Evolutionary conservation across 2,329 filamentous ascomycete genomes (phyloP).

Genomic region (Laburnicola sp.): DNA sequence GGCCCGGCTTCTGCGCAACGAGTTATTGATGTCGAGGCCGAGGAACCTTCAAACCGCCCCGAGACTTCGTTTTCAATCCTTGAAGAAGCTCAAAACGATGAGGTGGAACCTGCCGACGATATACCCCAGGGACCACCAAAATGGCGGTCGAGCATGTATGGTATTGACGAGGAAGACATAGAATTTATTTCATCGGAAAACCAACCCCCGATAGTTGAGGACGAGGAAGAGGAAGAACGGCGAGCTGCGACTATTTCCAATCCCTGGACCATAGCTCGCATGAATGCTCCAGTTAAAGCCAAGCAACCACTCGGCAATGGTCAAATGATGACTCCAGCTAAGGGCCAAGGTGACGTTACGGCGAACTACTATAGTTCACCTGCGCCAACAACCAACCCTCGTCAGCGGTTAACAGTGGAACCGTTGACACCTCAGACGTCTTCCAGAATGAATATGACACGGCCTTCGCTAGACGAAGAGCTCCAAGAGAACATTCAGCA

Average conservation of each 20-base stretch:
- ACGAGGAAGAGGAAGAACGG: constrained; percentile 36
- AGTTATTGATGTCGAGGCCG: not conserved
- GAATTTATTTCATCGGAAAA: constrained; percentile 23
- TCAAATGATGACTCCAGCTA: constrained; percentile 33
- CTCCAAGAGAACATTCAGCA: constrained; percentile 16
- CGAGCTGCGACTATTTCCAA: constrained; percentile 47
- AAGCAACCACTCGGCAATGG: constrained; percentile 14
- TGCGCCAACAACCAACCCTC: not conserved
- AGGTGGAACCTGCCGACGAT: not conserved
- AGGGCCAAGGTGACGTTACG: constrained; percentile 13
- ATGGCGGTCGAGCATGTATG: constrained; percentile 47
- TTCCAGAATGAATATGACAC: constrained; percentile 8
- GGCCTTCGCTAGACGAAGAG: constrained; percentile 5
- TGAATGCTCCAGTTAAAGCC: constrained; percentile 44
- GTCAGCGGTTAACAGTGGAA: not conserved
- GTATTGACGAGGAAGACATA: constrained; percentile 43
- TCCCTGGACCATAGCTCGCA: constrained; percentile 55
- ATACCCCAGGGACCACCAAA: constrained; percentile 6
- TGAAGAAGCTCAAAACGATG: not conserved
- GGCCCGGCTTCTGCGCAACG: constrained; percentile 6
- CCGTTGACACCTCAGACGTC: constrained; percentile 25
- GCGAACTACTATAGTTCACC: constrained; percentile 18
- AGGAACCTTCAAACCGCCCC: not conserved
- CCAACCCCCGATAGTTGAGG: constrained; percentile 16
- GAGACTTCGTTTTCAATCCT: not conserved